Conservation (phyloP, 352 stramenopile genomes). For the Hyaloperonospora arabidopsidis region DNA sequence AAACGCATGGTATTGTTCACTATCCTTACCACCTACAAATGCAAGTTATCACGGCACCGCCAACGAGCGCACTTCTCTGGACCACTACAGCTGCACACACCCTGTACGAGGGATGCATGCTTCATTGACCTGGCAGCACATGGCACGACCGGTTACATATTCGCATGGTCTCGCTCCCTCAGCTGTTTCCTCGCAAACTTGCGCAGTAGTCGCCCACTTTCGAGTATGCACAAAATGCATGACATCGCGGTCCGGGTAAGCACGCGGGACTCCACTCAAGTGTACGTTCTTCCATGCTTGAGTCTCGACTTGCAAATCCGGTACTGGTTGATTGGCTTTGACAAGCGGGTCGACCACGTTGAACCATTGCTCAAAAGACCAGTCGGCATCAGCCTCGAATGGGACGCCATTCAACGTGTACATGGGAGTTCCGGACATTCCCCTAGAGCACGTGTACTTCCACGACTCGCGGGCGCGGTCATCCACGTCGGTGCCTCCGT, state of each 20-base stretch:
- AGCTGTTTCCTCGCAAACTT: constrained; percentile 29
- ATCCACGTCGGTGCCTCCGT: constrained; percentile 64
- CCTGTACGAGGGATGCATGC: constrained; percentile 56
- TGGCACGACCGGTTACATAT: constrained; percentile 51
- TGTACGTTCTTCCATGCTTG: constrained; percentile 41
- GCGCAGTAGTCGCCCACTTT: constrained; percentile 29
- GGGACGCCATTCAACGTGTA: constrained; percentile 78
- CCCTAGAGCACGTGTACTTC: constrained; percentile 77
- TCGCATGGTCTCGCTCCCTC: constrained; percentile 49
- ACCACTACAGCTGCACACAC: constrained; percentile 34
- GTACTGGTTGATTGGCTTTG: constrained; percentile 28
- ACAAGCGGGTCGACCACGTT: constrained; percentile 43
- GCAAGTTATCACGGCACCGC: too few species aligned
- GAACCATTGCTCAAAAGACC: constrained; percentile 60
- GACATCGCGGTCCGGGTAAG: constrained; percentile 46
- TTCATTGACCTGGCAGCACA: constrained; percentile 68
- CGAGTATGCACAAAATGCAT: constrained; percentile 36
- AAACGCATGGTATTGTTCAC: too few species aligned
- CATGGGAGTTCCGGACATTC: constrained; percentile 64
- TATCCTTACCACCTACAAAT: too few species aligned
- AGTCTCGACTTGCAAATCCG: constrained; percentile 30
- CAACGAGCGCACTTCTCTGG: too few species aligned
- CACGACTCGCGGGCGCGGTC: constrained; percentile 48
- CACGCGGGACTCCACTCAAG: constrained; percentile 35
- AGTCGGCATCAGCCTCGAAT: constrained; percentile 59